phyloP scores from a whole-genome alignment of 2,329 filamentous ascomycete species.

The Orbilia brochopaga region DNA sequence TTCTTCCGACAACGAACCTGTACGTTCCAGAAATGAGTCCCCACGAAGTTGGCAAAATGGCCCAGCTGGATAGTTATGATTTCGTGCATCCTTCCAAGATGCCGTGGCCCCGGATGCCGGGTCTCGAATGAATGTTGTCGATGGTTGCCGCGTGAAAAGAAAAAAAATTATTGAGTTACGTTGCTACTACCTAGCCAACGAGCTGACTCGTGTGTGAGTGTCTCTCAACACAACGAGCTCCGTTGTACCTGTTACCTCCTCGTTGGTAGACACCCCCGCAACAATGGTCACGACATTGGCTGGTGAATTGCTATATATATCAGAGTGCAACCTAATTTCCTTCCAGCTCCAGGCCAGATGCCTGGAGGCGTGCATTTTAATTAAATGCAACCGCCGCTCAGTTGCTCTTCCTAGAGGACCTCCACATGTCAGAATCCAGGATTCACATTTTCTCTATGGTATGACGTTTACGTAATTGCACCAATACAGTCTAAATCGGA shows the following conservation, averaged over 20 bases:
- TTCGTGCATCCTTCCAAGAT: conserved; percentile 74
- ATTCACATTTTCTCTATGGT: too few species aligned
- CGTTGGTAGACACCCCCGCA: not conserved
- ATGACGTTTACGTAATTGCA: too few species aligned
- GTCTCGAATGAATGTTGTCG: conserved; percentile 6
- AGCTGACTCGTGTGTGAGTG: not conserved
- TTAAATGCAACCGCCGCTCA: not conserved
- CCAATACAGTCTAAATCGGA: too few species aligned
- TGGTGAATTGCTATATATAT: conserved; percentile 5
- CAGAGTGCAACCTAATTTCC: not conserved
- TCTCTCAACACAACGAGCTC: not conserved
- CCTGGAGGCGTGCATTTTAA: not conserved
- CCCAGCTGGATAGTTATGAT: conserved; percentile 93
- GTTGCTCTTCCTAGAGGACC: too few species aligned
- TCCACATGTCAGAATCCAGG: too few species aligned
- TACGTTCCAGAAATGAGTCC: conserved; percentile 93
- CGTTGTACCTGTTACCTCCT: not conserved
- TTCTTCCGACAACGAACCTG: conserved; percentile 44
- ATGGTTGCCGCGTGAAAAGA: not conserved
- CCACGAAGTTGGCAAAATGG: conserved; percentile 88
- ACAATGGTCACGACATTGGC: not conserved
- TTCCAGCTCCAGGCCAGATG: not conserved
- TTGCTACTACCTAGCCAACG: not conserved
- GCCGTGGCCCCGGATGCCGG: conserved; percentile 3
- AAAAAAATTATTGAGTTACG: not conserved